Evolutionary conservation across 768 basidiomycete species (phyloP).

Genomic region (Pleurotus sapidus): DNA sequence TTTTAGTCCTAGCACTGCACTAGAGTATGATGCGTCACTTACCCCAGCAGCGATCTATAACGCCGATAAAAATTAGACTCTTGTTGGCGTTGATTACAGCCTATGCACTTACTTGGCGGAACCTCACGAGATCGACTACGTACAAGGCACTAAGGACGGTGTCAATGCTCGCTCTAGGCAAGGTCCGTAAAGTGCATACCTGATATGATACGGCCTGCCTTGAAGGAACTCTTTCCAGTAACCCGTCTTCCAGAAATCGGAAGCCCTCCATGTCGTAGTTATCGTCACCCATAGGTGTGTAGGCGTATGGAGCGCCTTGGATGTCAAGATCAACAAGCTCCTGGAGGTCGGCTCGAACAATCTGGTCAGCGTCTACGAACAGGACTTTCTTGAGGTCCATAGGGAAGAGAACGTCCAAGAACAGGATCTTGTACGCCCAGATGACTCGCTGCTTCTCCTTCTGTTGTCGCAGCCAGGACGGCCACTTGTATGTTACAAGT

Average conservation of each 20-base stretch:
- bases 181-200: slow-evolving; percentile 40
- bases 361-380: slow-evolving; percentile 98
- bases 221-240: slow-evolving; percentile 90
- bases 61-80: background rate
- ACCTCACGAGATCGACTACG: slow-evolving; percentile 91
- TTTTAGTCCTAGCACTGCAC: no score
- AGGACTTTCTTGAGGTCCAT: slow-evolving; percentile 99
- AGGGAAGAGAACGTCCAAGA: slow-evolving; percentile 97
- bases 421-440: slow-evolving; percentile 99
- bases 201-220: slow-evolving; percentile 92
- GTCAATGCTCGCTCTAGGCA: slow-evolving; percentile 9
- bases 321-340: slow-evolving; percentile 93
- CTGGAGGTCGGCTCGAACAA: slow-evolving; percentile 93
- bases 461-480: slow-evolving; percentile 94
- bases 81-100: background rate
- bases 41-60: slow-evolving; percentile 48
- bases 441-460: slow-evolving; percentile 98
- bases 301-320: slow-evolving; percentile 91
- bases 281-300: slow-evolving; percentile 97
- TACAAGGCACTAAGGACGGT: slow-evolving; percentile 73
- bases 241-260: slow-evolving; percentile 97
- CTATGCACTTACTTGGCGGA: slow-evolving; percentile 70
- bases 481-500: slow-evolving; percentile 99
- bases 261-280: slow-evolving; percentile 96
- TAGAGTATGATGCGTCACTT: slow-evolving; percentile 11